These are phyloP conservation scores for Laguncularia racemosa DNA, from an alignment of 345 rosid species.

Conservation along the genomic window DNA sequence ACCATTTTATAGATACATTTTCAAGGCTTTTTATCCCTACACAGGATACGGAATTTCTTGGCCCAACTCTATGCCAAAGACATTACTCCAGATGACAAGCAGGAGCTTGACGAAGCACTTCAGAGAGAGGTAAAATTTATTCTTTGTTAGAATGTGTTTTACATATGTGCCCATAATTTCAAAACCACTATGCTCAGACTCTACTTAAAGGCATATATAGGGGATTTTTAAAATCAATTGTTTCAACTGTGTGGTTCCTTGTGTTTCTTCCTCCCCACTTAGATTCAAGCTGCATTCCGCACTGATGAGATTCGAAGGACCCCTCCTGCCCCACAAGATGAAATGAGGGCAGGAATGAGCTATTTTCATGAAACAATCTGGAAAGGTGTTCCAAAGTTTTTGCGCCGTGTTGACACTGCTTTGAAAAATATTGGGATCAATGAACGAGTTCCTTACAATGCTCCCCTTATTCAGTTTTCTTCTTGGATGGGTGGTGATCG, in stretches of 20 bases:
- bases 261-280: constrained; percentile 4
- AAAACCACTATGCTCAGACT: too few relatives aligned
- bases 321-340: constrained; percentile 98
- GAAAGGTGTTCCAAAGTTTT: constrained; percentile 98
- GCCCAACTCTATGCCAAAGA: constrained; percentile 89
- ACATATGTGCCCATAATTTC: too few relatives aligned
- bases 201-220: too few relatives aligned
- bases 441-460: constrained; percentile 95
- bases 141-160: too few relatives aligned
- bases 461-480: constrained; percentile 95
- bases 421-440: constrained; percentile 89
- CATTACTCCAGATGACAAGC: constrained; percentile 96
- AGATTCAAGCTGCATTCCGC: constrained; percentile 99
- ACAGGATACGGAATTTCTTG: constrained; percentile 83
- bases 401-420: constrained; percentile 97
- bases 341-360: constrained; percentile 99
- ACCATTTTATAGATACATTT: too few relatives aligned
- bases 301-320: constrained; percentile 99
- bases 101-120: constrained; percentile 95
- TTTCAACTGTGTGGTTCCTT: too few relatives aligned
- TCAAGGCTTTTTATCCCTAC: background rate
- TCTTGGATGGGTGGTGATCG: constrained; percentile 99
- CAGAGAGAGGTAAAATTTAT: constrained; percentile 66
- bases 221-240: too few relatives aligned
- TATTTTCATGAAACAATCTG: constrained; percentile 98